A percentile compares a stretch with the other conserved stretches of the same genome.
Evolutionary conservation across 1,284 basidiomycete species (phyloP).

Genomic region (Wallemia hederae): DNA sequence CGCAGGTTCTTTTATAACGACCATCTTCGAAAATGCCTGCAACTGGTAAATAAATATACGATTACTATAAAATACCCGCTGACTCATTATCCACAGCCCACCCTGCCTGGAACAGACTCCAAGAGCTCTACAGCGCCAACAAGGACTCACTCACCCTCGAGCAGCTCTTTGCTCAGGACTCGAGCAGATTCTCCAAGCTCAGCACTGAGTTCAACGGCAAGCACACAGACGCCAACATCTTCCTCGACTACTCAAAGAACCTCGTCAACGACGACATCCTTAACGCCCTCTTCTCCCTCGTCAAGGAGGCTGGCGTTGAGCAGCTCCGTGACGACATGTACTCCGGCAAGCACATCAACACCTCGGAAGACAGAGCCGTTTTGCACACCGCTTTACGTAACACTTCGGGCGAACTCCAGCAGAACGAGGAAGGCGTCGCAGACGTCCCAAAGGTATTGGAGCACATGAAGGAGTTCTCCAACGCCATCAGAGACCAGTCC

Average conservation of each 20-base stretch:
- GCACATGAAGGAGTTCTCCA: slow-evolving; percentile 75
- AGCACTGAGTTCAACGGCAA: slow-evolving; percentile 39
- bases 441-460: slow-evolving; percentile 58
- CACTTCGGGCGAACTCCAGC: slow-evolving; percentile 31
- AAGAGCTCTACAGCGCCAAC: slow-evolving; percentile 50
- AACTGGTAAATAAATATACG: not conserved
- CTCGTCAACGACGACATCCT: slow-evolving; percentile 60
- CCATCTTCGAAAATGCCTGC: not conserved
- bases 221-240: slow-evolving; percentile 41
- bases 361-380: slow-evolving; percentile 84
- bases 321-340: slow-evolving; percentile 75
- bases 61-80: not conserved
- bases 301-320: slow-evolving; percentile 31
- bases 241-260: slow-evolving; percentile 94
- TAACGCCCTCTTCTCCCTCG: slow-evolving; percentile 15
- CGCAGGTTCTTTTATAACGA: no score
- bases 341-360: slow-evolving; percentile 86
- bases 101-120: slow-evolving; percentile 66
- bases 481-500: slow-evolving; percentile 49
- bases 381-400: slow-evolving; percentile 83
- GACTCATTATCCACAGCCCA: slow-evolving; percentile 29
- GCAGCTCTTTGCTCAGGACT: slow-evolving; percentile 70
- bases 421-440: slow-evolving; percentile 48
- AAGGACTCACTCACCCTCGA: slow-evolving; percentile 48
- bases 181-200: slow-evolving; percentile 56